Conservation (phyloP, 495 filamentous ascomycete genomes). For the Podospora pseudopauciseta region DNA sequence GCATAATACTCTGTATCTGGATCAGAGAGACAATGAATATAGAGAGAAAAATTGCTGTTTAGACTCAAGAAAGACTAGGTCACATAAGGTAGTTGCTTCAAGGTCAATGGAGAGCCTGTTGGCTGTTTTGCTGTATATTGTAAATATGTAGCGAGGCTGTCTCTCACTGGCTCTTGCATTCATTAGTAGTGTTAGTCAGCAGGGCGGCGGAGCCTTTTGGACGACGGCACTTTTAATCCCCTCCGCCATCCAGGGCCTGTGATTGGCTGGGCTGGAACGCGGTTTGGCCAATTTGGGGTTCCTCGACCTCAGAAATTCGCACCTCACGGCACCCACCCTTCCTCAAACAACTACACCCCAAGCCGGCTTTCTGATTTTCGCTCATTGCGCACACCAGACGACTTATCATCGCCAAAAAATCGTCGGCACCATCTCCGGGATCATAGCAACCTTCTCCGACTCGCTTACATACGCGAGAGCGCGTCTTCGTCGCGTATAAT, state of each 20-base stretch:
- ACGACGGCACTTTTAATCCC: slow-evolving; percentile 18
- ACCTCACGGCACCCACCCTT: slow-evolving; percentile 30
- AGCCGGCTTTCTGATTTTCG: slow-evolving; percentile 8
- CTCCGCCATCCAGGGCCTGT: slow-evolving; percentile 20
- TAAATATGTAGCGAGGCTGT: background rate
- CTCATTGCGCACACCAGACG: slow-evolving; percentile 25
- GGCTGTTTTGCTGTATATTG: too few relatives aligned
- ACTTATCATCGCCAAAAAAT: slow-evolving; percentile 26
- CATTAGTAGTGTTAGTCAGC: background rate
- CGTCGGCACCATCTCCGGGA: background rate
- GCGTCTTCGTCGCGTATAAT: slow-evolving; percentile 45
- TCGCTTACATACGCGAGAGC: slow-evolving; percentile 19
- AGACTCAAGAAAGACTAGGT: background rate
- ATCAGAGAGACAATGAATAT: too few relatives aligned
- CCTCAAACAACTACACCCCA: slow-evolving; percentile 24
- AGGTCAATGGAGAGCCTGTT: too few relatives aligned
- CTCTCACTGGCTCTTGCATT: background rate
- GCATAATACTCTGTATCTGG: too few relatives aligned
- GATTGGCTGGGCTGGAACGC: slow-evolving; percentile 33
- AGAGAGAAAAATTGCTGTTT: background rate
- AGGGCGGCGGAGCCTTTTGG: background rate
- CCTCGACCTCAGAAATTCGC: slow-evolving; percentile 34
- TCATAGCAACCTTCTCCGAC: slow-evolving; percentile 1
- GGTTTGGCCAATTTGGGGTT: slow-evolving; percentile 33
- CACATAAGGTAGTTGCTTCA: background rate